A percentile compares a stretch with the other conserved stretches of the same genome.
Conservation (phyloP, 2,329 filamentous ascomycete species). For the Neopestalotiopsis clavispora region DNA sequence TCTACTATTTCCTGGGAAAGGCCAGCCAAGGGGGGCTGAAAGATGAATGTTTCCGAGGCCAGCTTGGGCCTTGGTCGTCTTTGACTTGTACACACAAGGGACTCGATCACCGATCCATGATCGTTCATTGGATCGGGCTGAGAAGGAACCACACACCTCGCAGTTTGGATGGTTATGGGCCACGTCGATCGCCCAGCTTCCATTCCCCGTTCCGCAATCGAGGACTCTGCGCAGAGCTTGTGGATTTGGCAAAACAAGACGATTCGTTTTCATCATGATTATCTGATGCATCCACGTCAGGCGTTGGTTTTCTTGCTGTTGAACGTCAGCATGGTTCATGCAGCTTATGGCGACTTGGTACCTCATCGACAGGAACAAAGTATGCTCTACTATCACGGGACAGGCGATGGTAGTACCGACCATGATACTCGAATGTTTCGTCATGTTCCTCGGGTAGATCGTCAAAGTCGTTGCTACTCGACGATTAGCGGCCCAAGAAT, state of each 20-base stretch:
- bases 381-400: slow-evolving; percentile 68
- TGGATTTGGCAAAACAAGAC: slow-evolving; percentile 71
- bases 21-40: too few species aligned
- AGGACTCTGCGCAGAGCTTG: slow-evolving; percentile 62
- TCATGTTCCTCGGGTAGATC: slow-evolving; percentile 57
- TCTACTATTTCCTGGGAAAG: too few species aligned
- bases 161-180: slow-evolving; percentile 67
- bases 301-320: slow-evolving; percentile 70
- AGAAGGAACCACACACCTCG: slow-evolving; percentile 53
- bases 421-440: slow-evolving; percentile 64
- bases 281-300: slow-evolving; percentile 68
- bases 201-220: slow-evolving; percentile 76
- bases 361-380: slow-evolving; percentile 74
- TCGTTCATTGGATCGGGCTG: background rate
- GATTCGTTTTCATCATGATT: slow-evolving; percentile 66
- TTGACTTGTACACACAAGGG: background rate
- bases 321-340: background rate
- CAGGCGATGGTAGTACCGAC: slow-evolving; percentile 70
- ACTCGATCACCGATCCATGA: slow-evolving; percentile 17
- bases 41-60: too few species aligned
- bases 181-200: slow-evolving; percentile 69
- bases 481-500: background rate
- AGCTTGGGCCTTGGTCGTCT: too few species aligned
- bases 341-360: slow-evolving; percentile 38
- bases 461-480: slow-evolving; percentile 46